A percentile compares a stretch with the other conserved stretches of the same genome.
These are phyloP conservation scores for Sporisorium sorghi DNA, from an alignment of 1,284 basidiomycete genomes.

Conservation along the genomic window DNA sequence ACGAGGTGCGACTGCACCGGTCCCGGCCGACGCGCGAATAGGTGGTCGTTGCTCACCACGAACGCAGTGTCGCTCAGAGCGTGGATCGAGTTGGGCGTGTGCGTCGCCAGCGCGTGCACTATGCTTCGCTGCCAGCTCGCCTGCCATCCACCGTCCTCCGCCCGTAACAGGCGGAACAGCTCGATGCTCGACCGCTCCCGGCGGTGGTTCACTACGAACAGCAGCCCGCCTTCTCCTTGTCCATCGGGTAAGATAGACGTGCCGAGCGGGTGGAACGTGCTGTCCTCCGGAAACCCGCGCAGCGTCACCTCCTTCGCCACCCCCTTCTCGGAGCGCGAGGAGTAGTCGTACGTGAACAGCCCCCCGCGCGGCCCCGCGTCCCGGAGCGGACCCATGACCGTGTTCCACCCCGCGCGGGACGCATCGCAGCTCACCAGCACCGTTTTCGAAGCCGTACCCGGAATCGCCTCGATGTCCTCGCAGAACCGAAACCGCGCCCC, in stretches of 20 bases:
- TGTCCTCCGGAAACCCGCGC: constrained; percentile 14
- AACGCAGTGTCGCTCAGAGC: constrained; percentile 76
- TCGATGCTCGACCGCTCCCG: constrained; percentile 19
- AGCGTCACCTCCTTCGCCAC: constrained; percentile 15
- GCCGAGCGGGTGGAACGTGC: constrained; percentile 47
- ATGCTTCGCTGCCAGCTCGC: constrained; percentile 24
- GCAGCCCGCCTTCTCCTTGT: not conserved
- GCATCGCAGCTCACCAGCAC: constrained; percentile 47
- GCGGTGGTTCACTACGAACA: constrained; percentile 41
- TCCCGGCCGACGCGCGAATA: constrained; percentile 74
- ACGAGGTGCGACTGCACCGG: constrained; percentile 10
- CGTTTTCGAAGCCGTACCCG: constrained; percentile 2
- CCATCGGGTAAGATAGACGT: constrained; percentile 3
- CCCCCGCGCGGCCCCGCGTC: constrained; percentile 16
- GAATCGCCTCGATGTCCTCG: constrained; percentile 37
- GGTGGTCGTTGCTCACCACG: constrained; percentile 78
- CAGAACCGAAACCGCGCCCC: constrained; percentile 26
- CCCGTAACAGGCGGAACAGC: constrained; percentile 23
- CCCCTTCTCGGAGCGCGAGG: not conserved
- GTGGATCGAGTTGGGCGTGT: constrained; percentile 75
- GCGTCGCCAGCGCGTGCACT: constrained; percentile 41
- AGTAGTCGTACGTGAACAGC: constrained; percentile 32
- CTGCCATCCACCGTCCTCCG: constrained; percentile 6
- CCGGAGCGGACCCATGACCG: constrained; percentile 44
- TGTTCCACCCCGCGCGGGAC: constrained; percentile 37